Conservation (phyloP, 106 monocot genomes). For the Platanthera guangdongensis region DNA sequence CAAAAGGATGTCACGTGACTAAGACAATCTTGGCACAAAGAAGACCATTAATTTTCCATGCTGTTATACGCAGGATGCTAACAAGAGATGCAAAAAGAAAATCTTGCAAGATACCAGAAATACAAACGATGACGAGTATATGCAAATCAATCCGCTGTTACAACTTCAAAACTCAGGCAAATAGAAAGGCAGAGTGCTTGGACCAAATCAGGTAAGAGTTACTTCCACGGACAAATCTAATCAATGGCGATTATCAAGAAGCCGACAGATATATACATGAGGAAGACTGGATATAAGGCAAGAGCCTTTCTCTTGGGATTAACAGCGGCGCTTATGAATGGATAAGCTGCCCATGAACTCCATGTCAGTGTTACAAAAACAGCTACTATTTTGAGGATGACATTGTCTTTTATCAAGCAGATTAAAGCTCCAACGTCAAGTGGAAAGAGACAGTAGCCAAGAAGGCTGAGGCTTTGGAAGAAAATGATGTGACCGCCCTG, state of each 20-base stretch:
- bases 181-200: no score
- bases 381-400: conserved; percentile 70
- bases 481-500: conserved; percentile 90
- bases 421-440: conserved; percentile 68
- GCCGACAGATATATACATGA: conserved; percentile 87
- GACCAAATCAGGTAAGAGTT: no score
- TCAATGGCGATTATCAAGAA: conserved; percentile 88
- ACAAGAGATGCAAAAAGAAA: no score
- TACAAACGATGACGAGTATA: no score
- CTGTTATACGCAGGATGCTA: no score
- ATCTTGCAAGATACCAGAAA: no score
- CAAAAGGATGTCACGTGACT: no score
- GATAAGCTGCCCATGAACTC: conserved; percentile 99
- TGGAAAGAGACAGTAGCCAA: conserved; percentile 83
- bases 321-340: conserved; percentile 92
- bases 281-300: conserved; percentile 85
- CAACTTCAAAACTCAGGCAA: no score
- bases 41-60: no score
- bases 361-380: conserved; percentile 63
- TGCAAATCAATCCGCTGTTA: no score
- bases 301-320: conserved; percentile 76
- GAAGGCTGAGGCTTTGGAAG: conserved; percentile 87
- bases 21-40: no score
- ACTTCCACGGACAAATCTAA: conserved; percentile 10
- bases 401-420: conserved; percentile 72